These are phyloP conservation scores for Colletotrichum echinochloae DNA, from an alignment of 2,329 filamentous ascomycete species.

Conservation along the genomic window DNA sequence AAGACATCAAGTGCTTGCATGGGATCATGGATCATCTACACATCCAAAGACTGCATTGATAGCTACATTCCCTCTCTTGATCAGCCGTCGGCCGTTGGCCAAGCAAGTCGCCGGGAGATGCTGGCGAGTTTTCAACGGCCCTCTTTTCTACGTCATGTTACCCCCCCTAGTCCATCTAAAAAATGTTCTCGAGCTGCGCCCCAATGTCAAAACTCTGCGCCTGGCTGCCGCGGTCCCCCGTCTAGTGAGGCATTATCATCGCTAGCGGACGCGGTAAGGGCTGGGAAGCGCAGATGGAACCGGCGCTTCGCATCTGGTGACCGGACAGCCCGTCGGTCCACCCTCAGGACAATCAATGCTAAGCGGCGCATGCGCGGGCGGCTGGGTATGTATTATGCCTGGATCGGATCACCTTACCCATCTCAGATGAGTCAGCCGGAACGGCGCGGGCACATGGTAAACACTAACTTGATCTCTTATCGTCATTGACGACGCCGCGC, in stretches of 20 bases:
- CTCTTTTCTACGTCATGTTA: neutral
- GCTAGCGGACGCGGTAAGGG: neutral
- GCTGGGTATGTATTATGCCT: too few relatives aligned
- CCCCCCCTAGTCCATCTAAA: neutral
- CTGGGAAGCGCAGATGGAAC: neutral
- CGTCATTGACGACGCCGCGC: conserved; percentile 18
- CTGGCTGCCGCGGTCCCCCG: neutral
- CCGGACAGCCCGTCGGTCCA: neutral
- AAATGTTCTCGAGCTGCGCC: neutral
- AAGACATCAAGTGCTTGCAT: neutral
- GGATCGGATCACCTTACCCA: neutral
- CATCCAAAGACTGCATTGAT: neutral
- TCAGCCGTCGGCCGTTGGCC: neutral
- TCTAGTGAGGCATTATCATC: neutral
- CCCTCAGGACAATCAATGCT: neutral
- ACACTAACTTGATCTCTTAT: neutral
- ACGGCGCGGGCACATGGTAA: neutral
- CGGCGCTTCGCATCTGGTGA: neutral
- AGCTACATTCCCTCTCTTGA: neutral
- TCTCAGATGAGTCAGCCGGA: conserved; percentile 12
- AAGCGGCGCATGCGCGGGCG: neutral
- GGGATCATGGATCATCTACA: neutral
- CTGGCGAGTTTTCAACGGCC: neutral
- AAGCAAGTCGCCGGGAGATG: neutral
- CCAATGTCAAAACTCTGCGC: neutral